phyloP scores from a whole-genome alignment of 148 eudicot genomes.

The Cornus controversa region DNA sequence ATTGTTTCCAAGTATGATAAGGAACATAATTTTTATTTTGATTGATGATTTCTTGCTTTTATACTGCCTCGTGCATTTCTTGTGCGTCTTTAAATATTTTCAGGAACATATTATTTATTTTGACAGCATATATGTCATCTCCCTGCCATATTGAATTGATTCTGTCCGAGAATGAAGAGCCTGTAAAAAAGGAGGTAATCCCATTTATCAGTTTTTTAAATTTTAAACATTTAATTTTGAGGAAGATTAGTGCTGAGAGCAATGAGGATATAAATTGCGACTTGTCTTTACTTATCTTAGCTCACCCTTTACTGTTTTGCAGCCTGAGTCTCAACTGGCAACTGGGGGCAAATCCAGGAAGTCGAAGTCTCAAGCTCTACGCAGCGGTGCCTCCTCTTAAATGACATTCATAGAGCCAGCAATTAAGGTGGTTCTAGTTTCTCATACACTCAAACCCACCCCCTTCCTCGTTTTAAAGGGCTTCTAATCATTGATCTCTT shows the following conservation, averaged over 20 bases:
- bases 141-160: conserved; percentile 89
- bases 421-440: conserved; percentile 10
- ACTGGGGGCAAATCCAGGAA: conserved; percentile 50
- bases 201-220: neutral
- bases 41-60: neutral
- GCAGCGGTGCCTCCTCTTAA: conserved; percentile 16
- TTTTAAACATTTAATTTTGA: neutral
- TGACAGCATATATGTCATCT: conserved; percentile 86
- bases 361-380: conserved; percentile 36
- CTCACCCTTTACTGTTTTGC: conserved; percentile 4
- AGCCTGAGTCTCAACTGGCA: conserved; percentile 52
- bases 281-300: neutral
- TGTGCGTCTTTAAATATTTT: too few species aligned
- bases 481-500: neutral
- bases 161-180: conserved; percentile 86
- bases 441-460: neutral
- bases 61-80: neutral
- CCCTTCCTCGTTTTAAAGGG: neutral
- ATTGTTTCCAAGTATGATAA: too few species aligned
- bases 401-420: conserved; percentile 7
- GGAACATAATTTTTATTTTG: neutral
- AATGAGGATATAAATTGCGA: too few species aligned
- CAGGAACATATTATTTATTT: neutral
- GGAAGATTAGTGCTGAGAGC: neutral
- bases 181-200: conserved; percentile 80